Evolutionary conservation across 495 filamentous ascomycete species (phyloP).

Genomic region (Parmelia sp.): DNA sequence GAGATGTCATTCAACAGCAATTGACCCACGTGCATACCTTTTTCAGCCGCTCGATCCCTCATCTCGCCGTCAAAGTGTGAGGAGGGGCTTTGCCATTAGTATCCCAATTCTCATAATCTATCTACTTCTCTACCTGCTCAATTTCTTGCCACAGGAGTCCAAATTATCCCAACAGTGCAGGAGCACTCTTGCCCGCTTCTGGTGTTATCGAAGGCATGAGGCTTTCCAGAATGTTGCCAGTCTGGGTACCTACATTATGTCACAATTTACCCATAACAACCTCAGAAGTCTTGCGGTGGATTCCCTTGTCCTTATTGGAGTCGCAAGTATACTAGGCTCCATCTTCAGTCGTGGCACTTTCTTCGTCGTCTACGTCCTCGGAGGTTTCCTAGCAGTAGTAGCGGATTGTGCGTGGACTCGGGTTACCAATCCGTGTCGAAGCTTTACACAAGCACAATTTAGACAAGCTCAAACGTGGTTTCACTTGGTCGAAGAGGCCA

Average conservation of each 20-base stretch:
- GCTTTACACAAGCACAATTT: background rate
- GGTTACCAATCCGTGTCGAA: background rate
- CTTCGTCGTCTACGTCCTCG: background rate
- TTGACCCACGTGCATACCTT: background rate
- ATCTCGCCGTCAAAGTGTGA: background rate
- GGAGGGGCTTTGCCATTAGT: background rate
- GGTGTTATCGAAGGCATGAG: background rate
- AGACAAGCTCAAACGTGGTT: background rate
- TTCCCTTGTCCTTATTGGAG: background rate
- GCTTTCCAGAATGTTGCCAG: background rate
- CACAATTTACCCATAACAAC: background rate
- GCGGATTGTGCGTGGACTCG: conserved; percentile 1
- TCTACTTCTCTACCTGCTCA: background rate
- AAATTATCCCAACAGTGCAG: background rate
- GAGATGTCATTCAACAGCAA: background rate
- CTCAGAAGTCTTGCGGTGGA: background rate
- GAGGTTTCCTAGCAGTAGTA: conserved; percentile 3
- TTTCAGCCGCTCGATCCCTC: background rate
- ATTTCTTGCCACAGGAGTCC: background rate
- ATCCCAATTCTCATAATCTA: background rate
- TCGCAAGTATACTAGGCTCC: conserved; percentile 1
- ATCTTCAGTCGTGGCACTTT: background rate
- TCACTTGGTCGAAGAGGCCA: background rate
- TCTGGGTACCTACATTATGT: background rate
- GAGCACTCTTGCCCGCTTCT: background rate